These are phyloP conservation scores for Saccharomyces hybrid DNA, from an alignment of 1,139 yeast genomes.

Conservation along the genomic window DNA sequence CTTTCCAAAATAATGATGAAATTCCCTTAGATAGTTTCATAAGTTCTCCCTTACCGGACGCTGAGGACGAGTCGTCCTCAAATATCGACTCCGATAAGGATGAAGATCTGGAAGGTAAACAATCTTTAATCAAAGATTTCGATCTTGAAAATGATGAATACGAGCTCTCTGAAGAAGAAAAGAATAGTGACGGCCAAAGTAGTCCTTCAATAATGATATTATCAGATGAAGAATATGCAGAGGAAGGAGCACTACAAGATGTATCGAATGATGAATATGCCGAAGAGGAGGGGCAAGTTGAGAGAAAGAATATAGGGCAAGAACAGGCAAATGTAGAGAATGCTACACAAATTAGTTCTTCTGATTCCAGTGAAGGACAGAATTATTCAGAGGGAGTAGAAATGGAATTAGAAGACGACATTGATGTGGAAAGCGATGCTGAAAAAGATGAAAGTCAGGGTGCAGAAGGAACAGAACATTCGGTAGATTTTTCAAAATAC, in stretches of 20 bases:
- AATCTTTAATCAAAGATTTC: not conserved
- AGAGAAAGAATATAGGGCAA: not conserved
- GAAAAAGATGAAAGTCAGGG: slow-evolving; percentile 1
- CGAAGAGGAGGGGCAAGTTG: not conserved
- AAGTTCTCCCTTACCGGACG: slow-evolving; percentile 4
- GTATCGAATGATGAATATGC: not conserved
- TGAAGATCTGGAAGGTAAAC: not conserved
- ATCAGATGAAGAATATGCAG: slow-evolving; percentile 6
- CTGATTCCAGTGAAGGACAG: not conserved
- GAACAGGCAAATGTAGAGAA: too few species aligned
- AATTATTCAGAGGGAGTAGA: not conserved
- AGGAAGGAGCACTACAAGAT: not conserved
- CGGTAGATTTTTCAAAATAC: not conserved
- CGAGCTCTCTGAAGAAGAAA: not conserved
- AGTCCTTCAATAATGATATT: slow-evolving; percentile 5
- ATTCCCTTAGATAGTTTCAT: slow-evolving; percentile 13
- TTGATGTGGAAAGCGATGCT: not conserved
- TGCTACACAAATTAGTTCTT: too few species aligned
- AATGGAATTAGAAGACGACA: not conserved
- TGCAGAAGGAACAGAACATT: not conserved
- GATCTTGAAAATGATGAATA: not conserved
- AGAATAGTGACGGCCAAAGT: not conserved
- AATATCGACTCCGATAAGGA: not conserved
- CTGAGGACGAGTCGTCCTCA: not conserved
- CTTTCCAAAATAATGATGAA: slow-evolving; percentile 16